These are phyloP conservation scores for Thelonectria blattea DNA, from an alignment of 2,329 filamentous ascomycete genomes.

Conservation along the genomic window DNA sequence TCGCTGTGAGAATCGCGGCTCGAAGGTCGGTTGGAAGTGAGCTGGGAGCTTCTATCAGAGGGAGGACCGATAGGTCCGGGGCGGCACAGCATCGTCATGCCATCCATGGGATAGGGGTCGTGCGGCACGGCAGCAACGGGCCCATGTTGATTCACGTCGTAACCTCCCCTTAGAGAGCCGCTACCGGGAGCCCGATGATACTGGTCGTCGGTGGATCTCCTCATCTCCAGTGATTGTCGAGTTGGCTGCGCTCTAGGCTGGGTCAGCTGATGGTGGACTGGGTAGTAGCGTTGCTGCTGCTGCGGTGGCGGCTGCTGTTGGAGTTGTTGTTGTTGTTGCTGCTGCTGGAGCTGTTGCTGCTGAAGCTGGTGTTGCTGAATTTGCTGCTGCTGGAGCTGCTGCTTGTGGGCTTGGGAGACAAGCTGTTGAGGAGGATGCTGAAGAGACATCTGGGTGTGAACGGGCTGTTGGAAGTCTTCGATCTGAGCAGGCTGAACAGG, in stretches of 20 bases:
- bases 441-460: constrained; percentile 6
- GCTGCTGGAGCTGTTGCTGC: constrained; percentile 9
- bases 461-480: constrained; percentile 28
- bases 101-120: constrained; percentile 92
- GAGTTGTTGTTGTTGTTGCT: constrained; percentile 13
- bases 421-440: constrained; percentile 21
- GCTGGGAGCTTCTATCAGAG: constrained; percentile 58
- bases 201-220: constrained; percentile 35
- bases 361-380: constrained; percentile 27
- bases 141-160: constrained; percentile 61
- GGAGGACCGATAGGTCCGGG: constrained; percentile 72
- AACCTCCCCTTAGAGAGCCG: constrained; percentile 32
- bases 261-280: constrained; percentile 26
- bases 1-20: constrained; percentile 92
- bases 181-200: constrained; percentile 30
- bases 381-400: constrained; percentile 6
- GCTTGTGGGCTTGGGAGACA: not conserved
- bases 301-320: constrained; percentile 9
- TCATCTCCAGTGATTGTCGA: constrained; percentile 34
- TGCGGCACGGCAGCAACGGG: constrained; percentile 77
- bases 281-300: constrained; percentile 18
- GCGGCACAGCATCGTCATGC: constrained; percentile 97
- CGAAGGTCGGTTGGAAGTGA: constrained; percentile 72
- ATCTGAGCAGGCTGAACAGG: constrained; percentile 17
- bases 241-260: constrained; percentile 19